Evolutionary conservation across 768 basidiomycete genomes (phyloP), one percentile per base, ranked within the genome.

Genomic region (Tricholoma bakamatsutake): DNA sequence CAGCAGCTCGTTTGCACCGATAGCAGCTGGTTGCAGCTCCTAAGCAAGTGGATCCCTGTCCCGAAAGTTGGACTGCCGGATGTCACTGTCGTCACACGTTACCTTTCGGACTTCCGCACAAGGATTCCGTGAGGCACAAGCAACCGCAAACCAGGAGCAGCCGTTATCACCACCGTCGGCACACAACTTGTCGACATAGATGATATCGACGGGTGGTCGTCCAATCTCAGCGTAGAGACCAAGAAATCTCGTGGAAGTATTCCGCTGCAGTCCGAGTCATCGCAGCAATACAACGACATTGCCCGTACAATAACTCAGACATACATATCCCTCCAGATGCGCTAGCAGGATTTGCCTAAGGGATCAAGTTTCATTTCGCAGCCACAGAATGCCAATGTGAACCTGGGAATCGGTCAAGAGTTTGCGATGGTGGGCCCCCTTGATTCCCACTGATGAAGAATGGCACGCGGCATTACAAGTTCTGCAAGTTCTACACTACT

Each of bases 401-500:
- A 2, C 34, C 30, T 2, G 33, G 39, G n/a, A 40, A 51, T 55
- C 54, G 45, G 42, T 12, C 37, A 37, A n/a, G 30, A 15, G 35
- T 30, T 15, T 0, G 58, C 45, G 15, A 17, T 28, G 28, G 8
- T 24, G 34, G 24, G n/a, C 50, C 40, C 64, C 66, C 24, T 55
- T 67, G 53, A 48, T 67, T 13, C 66, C 66, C 2, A 59, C 59
- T n/a, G 61, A 67, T 28, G 54, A 56, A n/a, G 67, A 70, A 17
- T 62, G 59, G n/a, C 57, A 56, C n/a, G 59, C 66, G 21, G 55
- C 65, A 5, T 53, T 70, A 9, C 68, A 65, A 54, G 66, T 68
- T 9, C 57, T 67, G 9, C 68, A 65, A 54, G 66, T 68, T 9
- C 57, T 67, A 11, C 58, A 54, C 27, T 68, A 69, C 51, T 55